A percentile compares a stretch with the other conserved stretches of the same genome.
phyloP scores from a whole-genome alignment of 116 monocot species.

The Papilionanthe hybrid region DNA sequence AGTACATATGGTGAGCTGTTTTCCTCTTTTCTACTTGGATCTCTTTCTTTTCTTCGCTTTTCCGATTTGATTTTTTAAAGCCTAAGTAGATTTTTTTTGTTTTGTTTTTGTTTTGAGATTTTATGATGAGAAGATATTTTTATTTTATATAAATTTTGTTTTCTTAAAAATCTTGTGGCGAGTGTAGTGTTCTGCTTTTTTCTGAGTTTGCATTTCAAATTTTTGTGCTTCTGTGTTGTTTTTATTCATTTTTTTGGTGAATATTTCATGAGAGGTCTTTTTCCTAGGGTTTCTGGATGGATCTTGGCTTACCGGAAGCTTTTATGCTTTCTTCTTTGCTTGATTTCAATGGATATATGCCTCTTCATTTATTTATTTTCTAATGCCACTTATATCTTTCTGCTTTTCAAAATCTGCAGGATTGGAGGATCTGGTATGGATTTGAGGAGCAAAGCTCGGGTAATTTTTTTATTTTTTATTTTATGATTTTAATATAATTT shows the following conservation, averaged over 20 bases:
- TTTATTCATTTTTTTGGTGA: background rate
- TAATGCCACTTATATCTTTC: background rate
- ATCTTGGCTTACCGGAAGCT: no score
- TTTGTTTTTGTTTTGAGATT: background rate
- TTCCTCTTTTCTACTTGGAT: background rate
- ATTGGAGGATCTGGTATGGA: constrained; percentile 64
- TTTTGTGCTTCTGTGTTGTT: background rate
- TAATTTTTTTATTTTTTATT: constrained; percentile 8
- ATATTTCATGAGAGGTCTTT: background rate
- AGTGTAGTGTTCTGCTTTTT: background rate
- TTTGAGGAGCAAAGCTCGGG: constrained; percentile 84
- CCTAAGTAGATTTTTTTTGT: background rate
- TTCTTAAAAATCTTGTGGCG: background rate
- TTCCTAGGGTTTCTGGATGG: background rate
- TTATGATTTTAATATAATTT: background rate
- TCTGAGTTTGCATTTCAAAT: background rate
- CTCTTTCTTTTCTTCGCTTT: background rate
- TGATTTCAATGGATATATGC: background rate
- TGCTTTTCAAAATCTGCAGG: constrained; percentile 17
- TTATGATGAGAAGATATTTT: background rate
- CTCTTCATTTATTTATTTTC: background rate
- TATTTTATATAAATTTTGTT: background rate
- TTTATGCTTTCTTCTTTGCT: no score
- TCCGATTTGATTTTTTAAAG: background rate
- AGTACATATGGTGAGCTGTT: background rate